Evolutionary conservation across 305 asterid genomes (phyloP), one percentile per base, ranked within the genome.

Genomic region (Ajuga reptans): DNA sequence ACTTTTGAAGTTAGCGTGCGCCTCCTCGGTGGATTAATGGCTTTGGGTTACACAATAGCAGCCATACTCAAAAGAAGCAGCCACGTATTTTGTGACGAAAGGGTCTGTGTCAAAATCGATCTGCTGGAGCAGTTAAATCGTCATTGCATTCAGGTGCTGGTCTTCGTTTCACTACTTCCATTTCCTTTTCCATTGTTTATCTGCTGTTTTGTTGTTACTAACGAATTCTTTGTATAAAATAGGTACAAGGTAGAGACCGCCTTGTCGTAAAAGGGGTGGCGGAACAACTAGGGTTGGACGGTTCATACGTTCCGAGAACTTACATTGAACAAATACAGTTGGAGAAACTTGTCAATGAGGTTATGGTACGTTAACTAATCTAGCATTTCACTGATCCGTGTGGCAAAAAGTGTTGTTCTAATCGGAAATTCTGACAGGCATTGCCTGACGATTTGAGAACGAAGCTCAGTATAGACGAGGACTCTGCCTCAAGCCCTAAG

Each of bases 1-100:
- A 91, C 96, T 24, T 94, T 94, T 81, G 99, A 94, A 88, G 99
- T 94, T 61, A 86, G 97, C 66, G 99, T 94, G 50, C 86, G 96
- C 67, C 99, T 94, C 79, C 97, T 94, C 69, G 98, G 99, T 71
- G 99, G 99, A 41, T 75, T 94, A 74, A 94, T 94, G 99, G 98
- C 99, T 58, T 75, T 94, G 87, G 99, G 99, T 68, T 94, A 94
- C 81, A 91, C 98, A 54, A 94, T 94, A 78, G 99, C 97, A 16
- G 81, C 98, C 73, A 94, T 94, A 72, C 96, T 94, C 71, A 91
- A 91, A 82, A 80, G 99, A 91, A 94, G 81, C 74, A 89, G 99
- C 86, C 98, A 89, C 66, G 82, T 91, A 3, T 86, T 94, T 72
- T 68, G 76, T 54, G 88, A 89, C 52, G 99, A 94, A 61, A 88